Conservation (phyloP, 2,329 filamentous ascomycete species). For the Tothia fuscella region DNA sequence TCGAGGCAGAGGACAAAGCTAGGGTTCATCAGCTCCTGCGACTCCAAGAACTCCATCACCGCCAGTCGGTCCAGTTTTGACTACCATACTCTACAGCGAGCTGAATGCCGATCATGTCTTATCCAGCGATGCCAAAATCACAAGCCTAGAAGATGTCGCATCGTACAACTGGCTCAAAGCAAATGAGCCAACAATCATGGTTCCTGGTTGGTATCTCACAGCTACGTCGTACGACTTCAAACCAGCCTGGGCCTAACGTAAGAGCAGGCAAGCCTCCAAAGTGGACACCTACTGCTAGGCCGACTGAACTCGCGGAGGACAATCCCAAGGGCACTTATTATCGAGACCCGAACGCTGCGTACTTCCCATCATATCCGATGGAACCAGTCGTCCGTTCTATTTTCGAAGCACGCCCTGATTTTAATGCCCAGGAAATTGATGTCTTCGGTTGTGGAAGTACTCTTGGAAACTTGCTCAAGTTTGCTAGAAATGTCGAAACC, state of each 20-base stretch:
- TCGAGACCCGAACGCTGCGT: conserved; percentile 43
- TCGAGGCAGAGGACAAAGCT: not conserved
- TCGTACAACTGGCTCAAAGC: conserved; percentile 42
- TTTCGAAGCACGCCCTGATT: conserved; percentile 25
- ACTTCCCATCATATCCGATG: conserved; percentile 36
- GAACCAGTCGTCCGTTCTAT: conserved; percentile 38
- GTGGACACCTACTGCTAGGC: conserved; percentile 34
- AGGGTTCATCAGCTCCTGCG: not conserved
- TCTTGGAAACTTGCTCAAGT: conserved; percentile 49
- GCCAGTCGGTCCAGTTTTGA: conserved; percentile 21
- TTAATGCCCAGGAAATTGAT: conserved; percentile 30
- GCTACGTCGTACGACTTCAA: conserved; percentile 13
- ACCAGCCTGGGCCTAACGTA: conserved; percentile 12
- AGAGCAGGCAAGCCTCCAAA: conserved; percentile 36
- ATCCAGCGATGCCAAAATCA: conserved; percentile 20
- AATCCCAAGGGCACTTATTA: conserved; percentile 32
- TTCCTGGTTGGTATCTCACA: conserved; percentile 30
- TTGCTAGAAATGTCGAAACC: conserved; percentile 19
- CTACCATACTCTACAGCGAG: conserved; percentile 13
- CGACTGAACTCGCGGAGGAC: conserved; percentile 31
- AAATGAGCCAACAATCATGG: conserved; percentile 27
- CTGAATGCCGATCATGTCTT: conserved; percentile 1
- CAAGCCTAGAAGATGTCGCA: conserved; percentile 30
- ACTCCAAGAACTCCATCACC: not conserved
- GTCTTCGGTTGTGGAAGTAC: conserved; percentile 50